Base-by-base conservation (phyloP, 208 protist genomes). In the Leishmania arabica region DNA sequence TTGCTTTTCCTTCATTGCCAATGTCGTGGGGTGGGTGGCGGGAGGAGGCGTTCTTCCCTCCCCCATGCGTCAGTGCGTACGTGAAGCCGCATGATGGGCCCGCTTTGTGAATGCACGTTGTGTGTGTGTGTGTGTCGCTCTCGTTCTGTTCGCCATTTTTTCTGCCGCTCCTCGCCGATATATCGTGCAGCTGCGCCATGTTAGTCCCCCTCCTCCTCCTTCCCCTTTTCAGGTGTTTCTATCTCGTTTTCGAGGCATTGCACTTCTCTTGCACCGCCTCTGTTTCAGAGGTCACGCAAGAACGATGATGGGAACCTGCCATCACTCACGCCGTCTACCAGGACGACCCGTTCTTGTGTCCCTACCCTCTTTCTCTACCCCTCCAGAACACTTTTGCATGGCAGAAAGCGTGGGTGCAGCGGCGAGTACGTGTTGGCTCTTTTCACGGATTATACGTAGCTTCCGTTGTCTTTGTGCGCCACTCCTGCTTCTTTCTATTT, bases 81-180 rank as follows among this genome's bases (percentile, higher is more conserved):
- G 31, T 47, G 40, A n/a, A 8, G 9, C 21, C 11, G 40, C 40
- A 71, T 71, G 21, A 31, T n/a, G 21, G 40, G 24, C 0, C 37
- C 13, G 31, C 40, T 27, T 71, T 17, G 66, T 71, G 66, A 47
- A 47, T 49, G 31, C 13, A 21, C 40, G 17, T n/a, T 71, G 24
- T 83, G 24, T 68, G 60, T 37, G 64, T 81, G n/a, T 76, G 34
- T 37, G 34, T 37, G 34, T 37, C 34, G 34, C 19, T 71, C 79
- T 75, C 80, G 66, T 24, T 45, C 65, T 27, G 21, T 27, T n/a
- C 65, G 7, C 17, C 65, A 13, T 45, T 70, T 45, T 15, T 45
- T 70, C 65, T 70, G 17, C 42, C 68, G 19, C 51, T 68, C 58
- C 72, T 24, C 62, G 70, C 56, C 62, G 27, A 40, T 69, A 42